Evolutionary conservation across 768 basidiomycete genomes (phyloP).

Genomic region (Mycena kentingensis): DNA sequence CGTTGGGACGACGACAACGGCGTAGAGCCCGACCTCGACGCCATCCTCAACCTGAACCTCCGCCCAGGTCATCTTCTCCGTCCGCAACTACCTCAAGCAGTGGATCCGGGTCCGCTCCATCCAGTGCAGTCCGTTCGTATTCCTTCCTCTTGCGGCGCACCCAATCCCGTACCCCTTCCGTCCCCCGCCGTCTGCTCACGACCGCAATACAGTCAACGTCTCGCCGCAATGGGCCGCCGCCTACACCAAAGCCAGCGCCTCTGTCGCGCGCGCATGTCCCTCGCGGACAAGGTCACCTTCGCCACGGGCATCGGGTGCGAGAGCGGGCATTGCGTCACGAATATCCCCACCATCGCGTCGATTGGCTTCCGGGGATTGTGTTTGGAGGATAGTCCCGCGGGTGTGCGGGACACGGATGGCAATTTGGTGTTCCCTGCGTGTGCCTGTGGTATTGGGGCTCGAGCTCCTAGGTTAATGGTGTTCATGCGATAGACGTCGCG

Average conservation of each 20-base stretch:
- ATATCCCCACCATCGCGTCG: slow-evolving; percentile 47
- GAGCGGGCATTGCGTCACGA: slow-evolving; percentile 52
- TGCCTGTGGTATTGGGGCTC: slow-evolving; percentile 19
- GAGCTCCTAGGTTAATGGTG: neutral
- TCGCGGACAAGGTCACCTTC: slow-evolving; percentile 59
- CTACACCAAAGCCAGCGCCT: slow-evolving; percentile 52
- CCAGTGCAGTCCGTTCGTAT: slow-evolving; percentile 25
- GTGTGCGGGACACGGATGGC: slow-evolving; percentile 50
- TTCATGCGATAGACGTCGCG: slow-evolving; percentile 53
- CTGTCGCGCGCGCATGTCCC: slow-evolving; percentile 51
- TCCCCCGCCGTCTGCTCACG: no score
- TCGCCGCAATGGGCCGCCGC: slow-evolving; percentile 58
- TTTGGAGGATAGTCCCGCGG: slow-evolving; percentile 52
- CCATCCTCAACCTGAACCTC: slow-evolving; percentile 1
- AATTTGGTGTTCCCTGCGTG: slow-evolving; percentile 55
- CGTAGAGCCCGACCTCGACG: no score
- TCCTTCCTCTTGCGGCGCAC: neutral
- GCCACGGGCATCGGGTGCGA: slow-evolving; percentile 51
- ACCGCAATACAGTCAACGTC: slow-evolving; percentile 37
- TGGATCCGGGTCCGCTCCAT: slow-evolving; percentile 23
- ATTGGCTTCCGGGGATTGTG: slow-evolving; percentile 54
- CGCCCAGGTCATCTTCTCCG: no score
- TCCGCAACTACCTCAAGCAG: slow-evolving; percentile 30
- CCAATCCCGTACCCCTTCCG: neutral
- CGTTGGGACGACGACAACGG: no score